phyloP scores from a whole-genome alignment of 108 stramenopile genomes.

The Pseudonitzschia pungens region DNA sequence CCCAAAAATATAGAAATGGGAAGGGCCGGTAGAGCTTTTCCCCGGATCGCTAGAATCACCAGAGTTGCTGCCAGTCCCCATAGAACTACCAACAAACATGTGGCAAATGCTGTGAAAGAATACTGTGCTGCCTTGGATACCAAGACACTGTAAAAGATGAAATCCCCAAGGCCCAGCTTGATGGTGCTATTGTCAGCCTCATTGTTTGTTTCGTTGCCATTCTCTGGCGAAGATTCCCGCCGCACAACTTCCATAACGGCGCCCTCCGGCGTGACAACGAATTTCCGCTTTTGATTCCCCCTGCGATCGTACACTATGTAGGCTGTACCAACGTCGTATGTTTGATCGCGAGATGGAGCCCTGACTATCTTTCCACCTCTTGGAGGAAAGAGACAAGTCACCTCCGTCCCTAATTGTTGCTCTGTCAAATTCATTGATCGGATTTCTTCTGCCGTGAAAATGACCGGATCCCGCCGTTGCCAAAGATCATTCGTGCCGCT shows the following conservation, averaged over 20 bases:
- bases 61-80: constrained; percentile 85
- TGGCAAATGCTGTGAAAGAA: constrained; percentile 89
- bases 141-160: constrained; percentile 95
- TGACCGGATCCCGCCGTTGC: neutral
- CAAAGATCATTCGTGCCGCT: neutral
- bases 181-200: constrained; percentile 21
- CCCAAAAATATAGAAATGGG: constrained; percentile 90
- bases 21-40: constrained; percentile 90
- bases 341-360: constrained; percentile 17
- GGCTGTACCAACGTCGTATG: constrained; percentile 17
- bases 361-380: constrained; percentile 65
- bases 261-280: constrained; percentile 60
- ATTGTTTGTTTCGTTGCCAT: constrained; percentile 5
- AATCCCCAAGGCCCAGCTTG: constrained; percentile 75
- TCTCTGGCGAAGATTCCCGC: constrained; percentile 27
- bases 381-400: constrained; percentile 58
- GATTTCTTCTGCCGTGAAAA: constrained; percentile 26
- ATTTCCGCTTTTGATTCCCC: constrained; percentile 53
- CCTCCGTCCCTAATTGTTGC: constrained; percentile 48
- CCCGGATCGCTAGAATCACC: constrained; percentile 81
- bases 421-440: constrained; percentile 21
- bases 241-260: constrained; percentile 32
- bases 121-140: constrained; percentile 90
- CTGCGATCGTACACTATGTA: constrained; percentile 55
- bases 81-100: constrained; percentile 85